Conservation (phyloP, 2,329 filamentous ascomycete genomes). For the Aspergillus japonicus region DNA sequence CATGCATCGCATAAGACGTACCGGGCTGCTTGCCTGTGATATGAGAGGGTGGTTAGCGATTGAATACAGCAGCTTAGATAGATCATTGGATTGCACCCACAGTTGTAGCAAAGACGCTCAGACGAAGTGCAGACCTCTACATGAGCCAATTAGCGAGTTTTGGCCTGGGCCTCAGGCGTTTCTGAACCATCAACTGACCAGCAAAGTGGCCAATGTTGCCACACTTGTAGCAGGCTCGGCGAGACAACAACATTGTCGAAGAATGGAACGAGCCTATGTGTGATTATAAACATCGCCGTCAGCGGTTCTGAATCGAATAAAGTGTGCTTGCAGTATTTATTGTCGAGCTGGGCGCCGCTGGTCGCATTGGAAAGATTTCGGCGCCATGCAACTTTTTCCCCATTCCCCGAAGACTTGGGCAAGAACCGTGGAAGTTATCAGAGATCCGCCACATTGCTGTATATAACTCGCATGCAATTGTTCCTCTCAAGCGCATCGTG, state of each 20-base stretch:
- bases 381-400: not conserved
- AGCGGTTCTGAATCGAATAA: slow-evolving; percentile 12
- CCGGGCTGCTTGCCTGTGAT: slow-evolving; percentile 47
- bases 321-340: not conserved
- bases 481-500: not conserved
- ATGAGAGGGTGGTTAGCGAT: slow-evolving; percentile 20
- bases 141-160: slow-evolving; percentile 47
- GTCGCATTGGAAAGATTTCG: not conserved
- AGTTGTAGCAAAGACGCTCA: slow-evolving; percentile 99
- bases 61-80: slow-evolving; percentile 11
- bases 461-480: not conserved
- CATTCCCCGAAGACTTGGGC: not conserved
- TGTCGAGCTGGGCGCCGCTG: not conserved
- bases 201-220: slow-evolving; percentile 75
- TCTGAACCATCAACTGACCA: slow-evolving; percentile 37
- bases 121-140: slow-evolving; percentile 94
- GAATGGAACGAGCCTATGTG: slow-evolving; percentile 20
- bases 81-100: slow-evolving; percentile 53
- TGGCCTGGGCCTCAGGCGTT: slow-evolving; percentile 52
- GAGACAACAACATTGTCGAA: slow-evolving; percentile 72
- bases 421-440: not conserved
- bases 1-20: slow-evolving; percentile 28
- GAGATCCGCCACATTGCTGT: not conserved
- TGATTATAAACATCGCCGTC: slow-evolving; percentile 12
- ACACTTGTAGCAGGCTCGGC: slow-evolving; percentile 75